phyloP scores from a whole-genome alignment of 2,329 filamentous ascomycete genomes.

The Verticillium klebahnii region DNA sequence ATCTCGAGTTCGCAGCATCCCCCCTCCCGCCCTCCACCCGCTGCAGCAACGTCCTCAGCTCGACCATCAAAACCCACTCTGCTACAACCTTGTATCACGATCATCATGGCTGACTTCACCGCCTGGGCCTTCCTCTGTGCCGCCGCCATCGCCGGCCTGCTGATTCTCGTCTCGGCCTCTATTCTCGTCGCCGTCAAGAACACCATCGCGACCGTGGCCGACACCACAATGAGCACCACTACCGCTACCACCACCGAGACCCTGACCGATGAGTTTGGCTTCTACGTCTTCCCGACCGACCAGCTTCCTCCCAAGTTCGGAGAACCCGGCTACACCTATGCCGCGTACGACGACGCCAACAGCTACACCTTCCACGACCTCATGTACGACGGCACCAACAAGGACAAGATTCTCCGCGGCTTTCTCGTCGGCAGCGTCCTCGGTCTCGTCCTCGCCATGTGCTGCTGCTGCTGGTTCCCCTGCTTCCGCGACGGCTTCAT shows the following conservation, averaged over 20 bases:
- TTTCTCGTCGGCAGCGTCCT: conserved; percentile 9
- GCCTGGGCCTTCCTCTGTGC: not conserved
- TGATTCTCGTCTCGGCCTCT: not conserved
- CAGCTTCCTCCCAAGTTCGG: not conserved
- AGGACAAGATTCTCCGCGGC: conserved; percentile 7
- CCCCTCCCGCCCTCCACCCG: no score
- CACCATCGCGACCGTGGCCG: not conserved
- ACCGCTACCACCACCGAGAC: not conserved
- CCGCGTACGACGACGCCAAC: not conserved
- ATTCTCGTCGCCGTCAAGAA: not conserved
- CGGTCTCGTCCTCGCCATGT: conserved; percentile 11
- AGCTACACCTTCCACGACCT: not conserved
- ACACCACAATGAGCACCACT: not conserved
- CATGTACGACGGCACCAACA: not conserved
- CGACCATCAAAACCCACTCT: not conserved
- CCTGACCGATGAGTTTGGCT: not conserved
- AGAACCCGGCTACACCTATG: not conserved
- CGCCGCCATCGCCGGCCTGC: not conserved
- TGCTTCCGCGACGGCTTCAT: conserved; percentile 5
- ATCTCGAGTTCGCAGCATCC: no score
- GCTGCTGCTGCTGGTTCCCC: conserved; percentile 14
- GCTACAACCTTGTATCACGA: not conserved
- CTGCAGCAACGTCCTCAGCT: no score
- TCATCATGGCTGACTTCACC: not conserved
- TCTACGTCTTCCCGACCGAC: not conserved